Conservation (phyloP, 345 rosid genomes). For the Lepidium sativum region DNA sequence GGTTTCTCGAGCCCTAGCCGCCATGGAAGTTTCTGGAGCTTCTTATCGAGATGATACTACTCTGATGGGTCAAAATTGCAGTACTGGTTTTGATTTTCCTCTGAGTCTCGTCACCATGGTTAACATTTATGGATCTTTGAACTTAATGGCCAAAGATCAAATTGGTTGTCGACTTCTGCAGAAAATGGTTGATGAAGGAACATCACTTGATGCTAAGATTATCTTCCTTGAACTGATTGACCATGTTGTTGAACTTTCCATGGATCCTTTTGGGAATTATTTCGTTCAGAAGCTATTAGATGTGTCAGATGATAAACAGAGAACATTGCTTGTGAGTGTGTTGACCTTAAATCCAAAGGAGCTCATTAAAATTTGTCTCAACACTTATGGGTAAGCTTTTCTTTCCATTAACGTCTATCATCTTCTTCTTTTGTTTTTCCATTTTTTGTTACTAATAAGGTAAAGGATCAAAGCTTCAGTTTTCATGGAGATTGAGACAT, state of each 20-base stretch:
- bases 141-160: constrained; percentile 48
- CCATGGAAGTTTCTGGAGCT: constrained; percentile 18
- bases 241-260: constrained; percentile 39
- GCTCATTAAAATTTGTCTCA: constrained; percentile 39
- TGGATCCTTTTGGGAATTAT: constrained; percentile 59
- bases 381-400: constrained; percentile 47
- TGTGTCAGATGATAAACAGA: constrained; percentile 40
- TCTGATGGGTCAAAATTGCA: constrained; percentile 25
- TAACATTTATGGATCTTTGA: constrained; percentile 34
- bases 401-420: background rate
- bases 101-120: constrained; percentile 29
- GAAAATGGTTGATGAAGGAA: constrained; percentile 44
- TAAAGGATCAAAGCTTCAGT: background rate
- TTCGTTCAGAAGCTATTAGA: constrained; percentile 47
- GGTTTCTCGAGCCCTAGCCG: constrained; percentile 22
- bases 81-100: background rate
- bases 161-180: constrained; percentile 46
- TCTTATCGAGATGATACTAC: constrained; percentile 30
- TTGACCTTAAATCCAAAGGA: constrained; percentile 33
- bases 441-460: background rate
- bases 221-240: constrained; percentile 33
- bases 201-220: constrained; percentile 22
- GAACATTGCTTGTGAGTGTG: constrained; percentile 30
- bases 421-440: too few species aligned
- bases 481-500: constrained; percentile 8